Evolutionary conservation across 106 monocot species (phyloP).

Genomic region (Posidonia australis): DNA sequence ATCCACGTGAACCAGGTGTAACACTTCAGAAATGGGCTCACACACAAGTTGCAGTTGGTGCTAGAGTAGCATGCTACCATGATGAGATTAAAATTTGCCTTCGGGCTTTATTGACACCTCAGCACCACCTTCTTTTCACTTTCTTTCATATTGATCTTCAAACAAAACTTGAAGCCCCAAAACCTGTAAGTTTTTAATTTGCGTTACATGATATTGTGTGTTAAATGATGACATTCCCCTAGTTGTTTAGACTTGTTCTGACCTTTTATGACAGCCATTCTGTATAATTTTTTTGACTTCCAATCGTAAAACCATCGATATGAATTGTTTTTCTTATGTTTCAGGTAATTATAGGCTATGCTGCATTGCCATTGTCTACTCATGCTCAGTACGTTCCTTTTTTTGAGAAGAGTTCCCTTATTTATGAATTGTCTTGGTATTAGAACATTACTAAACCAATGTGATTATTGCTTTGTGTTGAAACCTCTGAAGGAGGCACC

Average conservation of each 20-base stretch:
- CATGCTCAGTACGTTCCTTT: conserved; percentile 70
- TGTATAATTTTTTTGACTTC: too few relatives aligned
- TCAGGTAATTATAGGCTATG: conserved; percentile 94
- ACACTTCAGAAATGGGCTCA: conserved; percentile 75
- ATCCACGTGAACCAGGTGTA: conserved; percentile 45
- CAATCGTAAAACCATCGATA: neutral
- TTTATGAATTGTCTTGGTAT: neutral
- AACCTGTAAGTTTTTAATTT: conserved; percentile 58
- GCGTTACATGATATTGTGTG: neutral
- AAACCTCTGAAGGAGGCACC: too few relatives aligned
- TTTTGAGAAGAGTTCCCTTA: neutral
- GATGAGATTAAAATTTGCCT: conserved; percentile 93
- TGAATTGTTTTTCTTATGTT: conserved; percentile 8
- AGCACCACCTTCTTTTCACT: conserved; percentile 93
- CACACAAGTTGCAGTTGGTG: conserved; percentile 86
- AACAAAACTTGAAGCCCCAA: conserved; percentile 93
- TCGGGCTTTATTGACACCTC: conserved; percentile 77
- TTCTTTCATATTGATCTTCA: conserved; percentile 94
- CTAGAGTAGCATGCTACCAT: conserved; percentile 79
- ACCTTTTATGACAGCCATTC: too few relatives aligned
- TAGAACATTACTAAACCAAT: too few relatives aligned
- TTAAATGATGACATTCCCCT: too few relatives aligned
- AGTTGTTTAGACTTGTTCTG: too few relatives aligned
- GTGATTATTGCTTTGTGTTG: too few relatives aligned
- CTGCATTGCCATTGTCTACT: conserved; percentile 71